A percentile compares a stretch with the other conserved stretches of the same genome.
phyloP scores from a whole-genome alignment of 2,329 filamentous ascomycete genomes.

The Trichoderma oligosporum region DNA sequence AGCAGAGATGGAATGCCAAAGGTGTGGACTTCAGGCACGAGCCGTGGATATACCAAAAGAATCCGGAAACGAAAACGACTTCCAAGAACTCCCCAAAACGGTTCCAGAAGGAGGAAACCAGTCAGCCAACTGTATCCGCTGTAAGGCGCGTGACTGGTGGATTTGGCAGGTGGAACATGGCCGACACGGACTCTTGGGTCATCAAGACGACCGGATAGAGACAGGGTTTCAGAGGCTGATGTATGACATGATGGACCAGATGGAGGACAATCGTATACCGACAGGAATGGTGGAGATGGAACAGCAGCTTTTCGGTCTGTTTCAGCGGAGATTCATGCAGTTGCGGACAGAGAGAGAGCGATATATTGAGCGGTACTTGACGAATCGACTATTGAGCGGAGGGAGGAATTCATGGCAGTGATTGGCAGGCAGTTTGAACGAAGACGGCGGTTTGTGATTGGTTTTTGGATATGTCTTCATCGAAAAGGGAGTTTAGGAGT shows the following conservation, averaged over 20 bases:
- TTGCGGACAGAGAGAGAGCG: constrained; percentile 10
- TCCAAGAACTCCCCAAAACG: background rate
- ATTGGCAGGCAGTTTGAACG: background rate
- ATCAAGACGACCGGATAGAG: constrained; percentile 13
- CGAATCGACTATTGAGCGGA: background rate
- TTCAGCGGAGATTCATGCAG: constrained; percentile 16
- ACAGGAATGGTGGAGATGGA: background rate
- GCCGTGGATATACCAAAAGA: background rate
- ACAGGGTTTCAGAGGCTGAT: constrained; percentile 22
- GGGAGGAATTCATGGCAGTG: background rate
- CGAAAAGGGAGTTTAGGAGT: too few relatives aligned
- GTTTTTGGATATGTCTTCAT: too few relatives aligned
- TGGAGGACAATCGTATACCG: constrained; percentile 10
- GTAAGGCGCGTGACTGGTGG: constrained; percentile 17
- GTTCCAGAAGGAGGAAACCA: background rate
- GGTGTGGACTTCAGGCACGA: background rate
- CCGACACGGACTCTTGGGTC: background rate
- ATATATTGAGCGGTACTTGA: background rate
- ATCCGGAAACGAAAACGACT: background rate
- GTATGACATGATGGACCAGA: constrained; percentile 15
- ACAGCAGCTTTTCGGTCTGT: background rate
- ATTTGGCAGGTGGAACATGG: constrained; percentile 3
- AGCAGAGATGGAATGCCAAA: background rate
- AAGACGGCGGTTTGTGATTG: too few relatives aligned
- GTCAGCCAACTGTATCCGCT: constrained; percentile 18